phyloP scores from a whole-genome alignment of 148 eudicot species.

The Rhododendron ferrugineum region DNA sequence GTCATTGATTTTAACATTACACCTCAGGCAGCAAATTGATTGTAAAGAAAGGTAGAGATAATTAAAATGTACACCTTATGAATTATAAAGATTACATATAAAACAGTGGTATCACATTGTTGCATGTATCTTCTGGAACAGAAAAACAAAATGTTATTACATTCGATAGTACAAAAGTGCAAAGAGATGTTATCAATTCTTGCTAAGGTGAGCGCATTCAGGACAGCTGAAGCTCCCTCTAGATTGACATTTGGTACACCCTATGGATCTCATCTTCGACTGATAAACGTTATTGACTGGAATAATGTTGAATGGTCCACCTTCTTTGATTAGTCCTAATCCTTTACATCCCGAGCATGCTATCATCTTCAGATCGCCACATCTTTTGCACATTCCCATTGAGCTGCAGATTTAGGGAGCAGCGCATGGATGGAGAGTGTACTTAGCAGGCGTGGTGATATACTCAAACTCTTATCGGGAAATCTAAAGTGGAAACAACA shows the following conservation, averaged over 20 bases:
- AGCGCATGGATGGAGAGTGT: background rate
- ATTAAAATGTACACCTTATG: too few relatives aligned
- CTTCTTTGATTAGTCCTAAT: constrained; percentile 39
- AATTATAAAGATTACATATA: too few relatives aligned
- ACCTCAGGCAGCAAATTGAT: too few relatives aligned
- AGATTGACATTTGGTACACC: constrained; percentile 41
- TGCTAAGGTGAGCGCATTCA: constrained; percentile 25
- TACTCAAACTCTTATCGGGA: background rate
- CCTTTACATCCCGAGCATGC: constrained; percentile 70
- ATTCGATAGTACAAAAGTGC: background rate
- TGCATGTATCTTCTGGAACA: too few relatives aligned
- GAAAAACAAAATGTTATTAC: too few relatives aligned
- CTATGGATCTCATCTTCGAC: constrained; percentile 17
- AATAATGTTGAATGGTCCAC: constrained; percentile 38
- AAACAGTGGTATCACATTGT: too few relatives aligned
- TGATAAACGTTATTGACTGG: constrained; percentile 23
- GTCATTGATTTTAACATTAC: too few relatives aligned
- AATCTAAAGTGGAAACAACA: background rate
- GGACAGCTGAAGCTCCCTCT: constrained; percentile 59
- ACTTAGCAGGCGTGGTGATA: background rate
- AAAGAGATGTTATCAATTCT: background rate
- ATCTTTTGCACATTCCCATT: constrained; percentile 69
- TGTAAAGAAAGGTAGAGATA: too few relatives aligned
- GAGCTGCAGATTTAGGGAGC: constrained; percentile 38
- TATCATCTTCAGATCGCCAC: constrained; percentile 68